Base-by-base conservation (phyloP, 257 asterid genomes). In the Euphrasia confusa region DNA sequence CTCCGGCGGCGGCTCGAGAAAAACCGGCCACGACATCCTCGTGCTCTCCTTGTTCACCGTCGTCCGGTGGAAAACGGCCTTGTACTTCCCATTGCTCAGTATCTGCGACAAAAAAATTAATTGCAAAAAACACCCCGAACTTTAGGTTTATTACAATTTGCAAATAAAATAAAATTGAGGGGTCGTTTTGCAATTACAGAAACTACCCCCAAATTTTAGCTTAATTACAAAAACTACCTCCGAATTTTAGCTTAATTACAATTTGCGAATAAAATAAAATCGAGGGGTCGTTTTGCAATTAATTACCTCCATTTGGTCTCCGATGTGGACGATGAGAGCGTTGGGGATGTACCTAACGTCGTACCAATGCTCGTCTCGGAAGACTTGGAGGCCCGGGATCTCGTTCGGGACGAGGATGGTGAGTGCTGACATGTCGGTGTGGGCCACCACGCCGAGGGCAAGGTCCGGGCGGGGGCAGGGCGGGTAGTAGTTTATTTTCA, bases 401-500 rank as follows among this genome's bases (percentile, higher is more conserved):
- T 90, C 85, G 32, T 90, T 90, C 0, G 96, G 95, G 30, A 83
- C 94, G 15, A 90, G 90, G 54, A 90, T 67, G 64, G 96, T 90
- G 59, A 90, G 21, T 39, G 72, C 54, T 0, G 89, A 80, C 88
- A 85, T 82, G 78, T 90, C 97, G 1, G 97, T 90, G 77, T 90
- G 97, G 9, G 97, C 85, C 75, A 79, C 88, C 75, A 90, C 98
- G 2, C 98, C 98, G 1, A 88, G 90, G 48, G 87, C 93, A 11
- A 87, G 76, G 68, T 90, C 98, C 0, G 98, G 94, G 8, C 87
- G 78, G 52, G 98, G 96, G 27, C 98, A 90, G 24, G 96, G 95
- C 10, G 98, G 98, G 47, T 90, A 90, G 30, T 83, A 90, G 69
- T 90, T 88, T 64, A 90, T 87, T 63, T 90, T 90, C 83, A 90